Evolutionary conservation across 2,329 filamentous ascomycete species (phyloP), one percentile per base, ranked within the genome.

Genomic region (Lachnellula subtilissima): DNA sequence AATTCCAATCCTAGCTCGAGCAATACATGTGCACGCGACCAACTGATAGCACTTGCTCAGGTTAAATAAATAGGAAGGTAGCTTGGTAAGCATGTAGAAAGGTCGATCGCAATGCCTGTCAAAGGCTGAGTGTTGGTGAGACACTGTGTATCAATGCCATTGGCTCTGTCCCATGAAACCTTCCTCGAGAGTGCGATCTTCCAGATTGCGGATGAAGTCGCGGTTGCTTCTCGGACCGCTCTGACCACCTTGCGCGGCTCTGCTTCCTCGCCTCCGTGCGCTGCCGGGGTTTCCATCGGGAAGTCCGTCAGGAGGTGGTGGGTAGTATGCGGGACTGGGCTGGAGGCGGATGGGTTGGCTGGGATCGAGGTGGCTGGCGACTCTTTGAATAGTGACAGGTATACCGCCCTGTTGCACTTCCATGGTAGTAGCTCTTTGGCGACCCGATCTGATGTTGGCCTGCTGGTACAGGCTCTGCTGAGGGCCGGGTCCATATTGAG

Each of bases 261-360:
- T 82, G 69, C 90, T 93, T 46, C 89, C 88, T 70, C 92, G 82
- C 67, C 91, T 83, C 43, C 88, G 84, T 32, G 87, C 80, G 73
- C 75, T 82, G 71, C 54, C 75, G 71, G 48, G 78, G 68, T 70
- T 83, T n/a, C 78, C 76, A 58, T 89, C 83, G 8, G 84, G 80
- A 65, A 90, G 85, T 9, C 91, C 89, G 62, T 97, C 93, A 6
- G 88, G 85, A 2, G 93, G 89, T 19, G 94, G 94, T 11, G 94
- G 94, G 66, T 97, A 99, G 73, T 99, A 99, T 1, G 94, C 94
- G 5, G 94, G 94, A 65, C 91, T 97, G 2, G 94, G 94, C 70
- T 99, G 94, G 55, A 97, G 75, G 50, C 94, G 84, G 67, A 99
- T 97, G 0, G 94, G 94, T 58, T 92, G 89, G 65, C 85, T 97